phyloP scores from a whole-genome alignment of 2,329 filamentous ascomycete genomes.

The Zymoseptoria ardabiliae region DNA sequence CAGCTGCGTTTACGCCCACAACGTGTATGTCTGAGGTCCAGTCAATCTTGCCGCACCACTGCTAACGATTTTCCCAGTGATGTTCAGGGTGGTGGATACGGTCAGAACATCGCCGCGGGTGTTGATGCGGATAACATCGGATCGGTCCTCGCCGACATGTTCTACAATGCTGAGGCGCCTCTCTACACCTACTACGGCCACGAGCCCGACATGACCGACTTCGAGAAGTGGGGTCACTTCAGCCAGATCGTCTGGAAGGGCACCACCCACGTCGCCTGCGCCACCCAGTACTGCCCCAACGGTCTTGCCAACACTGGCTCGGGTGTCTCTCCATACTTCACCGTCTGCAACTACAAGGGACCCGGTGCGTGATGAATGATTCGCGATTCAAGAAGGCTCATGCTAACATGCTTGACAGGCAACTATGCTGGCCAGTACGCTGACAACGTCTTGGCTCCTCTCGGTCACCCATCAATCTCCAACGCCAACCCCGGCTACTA shows the following conservation, averaged over 20 bases:
- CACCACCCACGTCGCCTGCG: slow-evolving; percentile 58
- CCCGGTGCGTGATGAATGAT: slow-evolving; percentile 50
- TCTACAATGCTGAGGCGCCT: slow-evolving; percentile 76
- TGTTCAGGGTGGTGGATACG: slow-evolving; percentile 59
- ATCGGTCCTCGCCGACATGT: slow-evolving; percentile 67
- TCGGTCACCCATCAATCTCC: slow-evolving; percentile 21
- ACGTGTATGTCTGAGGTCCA: slow-evolving; percentile 54
- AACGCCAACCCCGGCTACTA: background rate
- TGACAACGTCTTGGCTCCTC: slow-evolving; percentile 43
- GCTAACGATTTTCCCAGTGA: slow-evolving; percentile 38
- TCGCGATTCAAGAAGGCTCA: background rate
- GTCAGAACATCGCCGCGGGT: slow-evolving; percentile 83
- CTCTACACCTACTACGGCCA: slow-evolving; percentile 54
- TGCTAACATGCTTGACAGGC: slow-evolving; percentile 31
- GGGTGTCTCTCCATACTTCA: slow-evolving; percentile 54
- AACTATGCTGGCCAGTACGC: slow-evolving; percentile 50
- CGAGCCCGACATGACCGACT: slow-evolving; percentile 54
- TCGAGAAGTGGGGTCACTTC: slow-evolving; percentile 67
- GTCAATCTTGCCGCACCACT: background rate
- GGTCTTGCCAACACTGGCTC: slow-evolving; percentile 40
- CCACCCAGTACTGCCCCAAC: slow-evolving; percentile 50
- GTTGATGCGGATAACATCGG: slow-evolving; percentile 52
- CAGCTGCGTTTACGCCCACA: slow-evolving; percentile 65
- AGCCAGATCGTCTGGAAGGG: slow-evolving; percentile 65
- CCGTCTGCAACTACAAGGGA: slow-evolving; percentile 80